These are phyloP conservation scores for Streptanthus diversifolius DNA, from an alignment of 345 rosid genomes.

Conservation along the genomic window DNA sequence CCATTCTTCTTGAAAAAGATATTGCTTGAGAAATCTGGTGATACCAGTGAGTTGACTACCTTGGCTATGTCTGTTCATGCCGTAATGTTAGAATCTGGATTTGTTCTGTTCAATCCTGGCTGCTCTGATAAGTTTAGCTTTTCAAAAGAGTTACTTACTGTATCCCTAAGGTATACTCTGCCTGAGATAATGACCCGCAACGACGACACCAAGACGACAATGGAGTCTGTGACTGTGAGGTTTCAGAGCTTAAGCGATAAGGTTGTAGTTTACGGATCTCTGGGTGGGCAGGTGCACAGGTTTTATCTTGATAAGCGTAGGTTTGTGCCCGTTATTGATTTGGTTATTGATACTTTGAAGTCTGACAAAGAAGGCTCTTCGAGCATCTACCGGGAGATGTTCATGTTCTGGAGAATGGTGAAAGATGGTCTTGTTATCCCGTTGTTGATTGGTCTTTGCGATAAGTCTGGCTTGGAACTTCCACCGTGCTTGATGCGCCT, in stretches of 20 bases:
- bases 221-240: slow-evolving; percentile 42
- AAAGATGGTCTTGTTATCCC: slow-evolving; percentile 68
- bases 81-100: slow-evolving; percentile 68
- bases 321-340: slow-evolving; percentile 42
- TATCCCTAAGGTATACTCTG: slow-evolving; percentile 54
- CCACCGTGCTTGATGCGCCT: slow-evolving; percentile 58
- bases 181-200: slow-evolving; percentile 37
- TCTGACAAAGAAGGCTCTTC: slow-evolving; percentile 18
- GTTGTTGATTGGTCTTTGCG: slow-evolving; percentile 54
- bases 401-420: slow-evolving; percentile 68
- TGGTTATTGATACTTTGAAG: slow-evolving; percentile 24
- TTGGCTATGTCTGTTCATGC: slow-evolving; percentile 62
- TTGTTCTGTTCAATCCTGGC: slow-evolving; percentile 41
- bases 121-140: slow-evolving; percentile 46
- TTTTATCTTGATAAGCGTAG: slow-evolving; percentile 44
- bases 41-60: slow-evolving; percentile 38
- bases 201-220: slow-evolving; percentile 16
- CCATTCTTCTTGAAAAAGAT: slow-evolving; percentile 59
- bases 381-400: slow-evolving; percentile 30
- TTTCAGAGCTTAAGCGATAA: slow-evolving; percentile 47
- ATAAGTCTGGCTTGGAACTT: slow-evolving; percentile 45
- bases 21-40: slow-evolving; percentile 47
- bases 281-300: slow-evolving; percentile 33
- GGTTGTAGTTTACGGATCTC: slow-evolving; percentile 53
- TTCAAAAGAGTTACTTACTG: slow-evolving; percentile 40